Percentiles rank a stretch among this genome's conserved stretches.
phyloP scores from a whole-genome alignment of 176 grass and related monocot genomes.

The Paspalum notatum region DNA sequence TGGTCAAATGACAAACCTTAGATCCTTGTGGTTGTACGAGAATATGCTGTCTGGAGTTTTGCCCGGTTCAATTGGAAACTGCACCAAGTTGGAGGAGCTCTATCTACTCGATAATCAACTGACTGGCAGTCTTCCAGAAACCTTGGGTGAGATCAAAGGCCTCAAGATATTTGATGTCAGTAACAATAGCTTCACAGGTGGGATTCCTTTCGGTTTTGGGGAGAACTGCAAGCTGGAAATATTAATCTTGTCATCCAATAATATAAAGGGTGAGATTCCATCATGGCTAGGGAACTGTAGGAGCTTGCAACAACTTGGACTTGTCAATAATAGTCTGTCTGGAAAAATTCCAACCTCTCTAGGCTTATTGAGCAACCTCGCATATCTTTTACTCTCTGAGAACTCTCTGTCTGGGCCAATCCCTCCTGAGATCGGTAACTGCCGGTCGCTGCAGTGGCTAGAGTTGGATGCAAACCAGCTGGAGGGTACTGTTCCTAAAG shows the following conservation, averaged over 20 bases:
- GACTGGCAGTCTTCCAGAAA: constrained; percentile 62
- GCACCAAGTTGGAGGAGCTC: constrained; percentile 62
- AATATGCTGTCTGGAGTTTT: constrained; percentile 66
- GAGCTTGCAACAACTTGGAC: constrained; percentile 48
- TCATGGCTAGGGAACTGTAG: constrained; percentile 59
- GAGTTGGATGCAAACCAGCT: constrained; percentile 65
- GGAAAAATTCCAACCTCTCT: constrained; percentile 62
- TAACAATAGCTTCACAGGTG: constrained; percentile 53
- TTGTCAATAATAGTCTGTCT: constrained; percentile 52
- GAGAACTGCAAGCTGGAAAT: constrained; percentile 54
- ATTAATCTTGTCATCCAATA: constrained; percentile 61
- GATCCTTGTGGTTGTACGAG: constrained; percentile 38
- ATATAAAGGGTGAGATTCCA: constrained; percentile 58
- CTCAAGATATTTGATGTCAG: constrained; percentile 49
- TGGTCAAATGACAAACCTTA: constrained; percentile 50
- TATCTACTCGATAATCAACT: constrained; percentile 60
- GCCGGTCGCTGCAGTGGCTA: constrained; percentile 32
- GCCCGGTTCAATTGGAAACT: constrained; percentile 72
- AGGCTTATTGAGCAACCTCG: constrained; percentile 58
- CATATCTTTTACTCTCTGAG: constrained; percentile 55
- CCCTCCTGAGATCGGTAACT: constrained; percentile 67
- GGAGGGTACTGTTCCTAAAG: constrained; percentile 53
- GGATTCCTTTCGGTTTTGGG: constrained; percentile 56
- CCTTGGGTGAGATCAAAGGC: constrained; percentile 47
- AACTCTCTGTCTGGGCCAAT: constrained; percentile 72